Evolutionary conservation across 2,329 filamentous ascomycete genomes (phyloP).

Genomic region (Biscogniauxia marginata): DNA sequence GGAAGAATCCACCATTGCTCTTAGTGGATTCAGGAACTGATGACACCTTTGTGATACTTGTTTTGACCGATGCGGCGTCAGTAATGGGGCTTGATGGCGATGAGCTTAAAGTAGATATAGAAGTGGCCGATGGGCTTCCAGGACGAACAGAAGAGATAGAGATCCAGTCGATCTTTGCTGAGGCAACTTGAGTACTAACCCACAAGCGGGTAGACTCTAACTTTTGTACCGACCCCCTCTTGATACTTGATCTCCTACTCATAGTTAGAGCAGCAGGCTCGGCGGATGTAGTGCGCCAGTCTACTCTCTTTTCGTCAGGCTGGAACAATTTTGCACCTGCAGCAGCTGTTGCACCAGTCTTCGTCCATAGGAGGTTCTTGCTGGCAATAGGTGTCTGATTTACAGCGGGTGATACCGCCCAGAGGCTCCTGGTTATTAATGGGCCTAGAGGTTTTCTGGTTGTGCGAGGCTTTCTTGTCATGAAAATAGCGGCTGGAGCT

Average conservation of each 20-base stretch:
- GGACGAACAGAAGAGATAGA: conserved; percentile 25
- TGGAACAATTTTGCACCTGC: conserved; percentile 28
- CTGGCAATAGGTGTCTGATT: background rate
- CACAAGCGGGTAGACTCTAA: conserved; percentile 28
- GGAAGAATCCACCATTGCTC: conserved; percentile 19
- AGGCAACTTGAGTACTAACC: conserved; percentile 11
- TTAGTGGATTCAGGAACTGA: conserved; percentile 14
- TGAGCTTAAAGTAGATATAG: conserved; percentile 20
- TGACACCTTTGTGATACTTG: conserved; percentile 21
- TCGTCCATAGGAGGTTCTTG: conserved; percentile 17
- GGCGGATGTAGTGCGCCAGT: conserved; percentile 33
- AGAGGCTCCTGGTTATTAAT: conserved; percentile 20
- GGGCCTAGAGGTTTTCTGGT: conserved; percentile 7
- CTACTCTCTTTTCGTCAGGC: conserved; percentile 30
- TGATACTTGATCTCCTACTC: conserved; percentile 33
- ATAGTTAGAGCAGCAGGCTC: conserved; percentile 36
- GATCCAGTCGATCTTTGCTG: conserved; percentile 29
- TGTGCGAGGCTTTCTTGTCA: conserved; percentile 26
- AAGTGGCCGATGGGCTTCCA: conserved; percentile 21
- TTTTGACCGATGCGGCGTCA: conserved; percentile 20
- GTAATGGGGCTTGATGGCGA: conserved; percentile 17
- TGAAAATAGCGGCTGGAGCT: conserved; percentile 33
- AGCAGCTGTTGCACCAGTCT: conserved; percentile 1
- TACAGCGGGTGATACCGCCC: conserved; percentile 9
- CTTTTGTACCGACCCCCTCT: conserved; percentile 20